Evolutionary conservation across 345 rosid species (phyloP).

Genomic region (Eucalyptus dawsonii): DNA sequence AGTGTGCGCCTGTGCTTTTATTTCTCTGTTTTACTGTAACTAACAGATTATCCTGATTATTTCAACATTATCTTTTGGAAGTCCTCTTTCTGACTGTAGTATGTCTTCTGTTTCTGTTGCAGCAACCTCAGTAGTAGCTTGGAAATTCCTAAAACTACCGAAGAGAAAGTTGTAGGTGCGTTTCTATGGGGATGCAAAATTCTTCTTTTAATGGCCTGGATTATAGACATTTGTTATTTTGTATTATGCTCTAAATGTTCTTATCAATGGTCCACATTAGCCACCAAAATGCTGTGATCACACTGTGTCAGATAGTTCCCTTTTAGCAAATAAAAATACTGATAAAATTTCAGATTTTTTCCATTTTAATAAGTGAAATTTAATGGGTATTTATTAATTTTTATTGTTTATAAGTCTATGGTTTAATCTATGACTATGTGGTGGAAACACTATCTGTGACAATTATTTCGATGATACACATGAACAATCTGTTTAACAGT

Average conservation of each 20-base stretch:
- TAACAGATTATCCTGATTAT: background rate
- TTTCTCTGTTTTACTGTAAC: background rate
- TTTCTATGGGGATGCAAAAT: background rate
- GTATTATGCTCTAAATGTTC: background rate
- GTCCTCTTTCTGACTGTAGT: background rate
- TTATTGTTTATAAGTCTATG: background rate
- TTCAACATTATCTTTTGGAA: background rate
- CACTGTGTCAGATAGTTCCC: background rate
- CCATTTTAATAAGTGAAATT: background rate
- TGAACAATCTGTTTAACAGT: background rate
- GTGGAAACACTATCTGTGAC: background rate
- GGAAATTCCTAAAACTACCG: conserved; percentile 15
- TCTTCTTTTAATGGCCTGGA: background rate
- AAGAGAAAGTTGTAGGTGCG: conserved; percentile 27
- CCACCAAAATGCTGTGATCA: background rate
- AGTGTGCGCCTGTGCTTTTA: background rate
- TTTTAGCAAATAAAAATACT: background rate
- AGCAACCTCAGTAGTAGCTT: conserved; percentile 39
- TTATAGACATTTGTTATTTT: background rate
- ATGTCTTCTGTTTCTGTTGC: background rate
- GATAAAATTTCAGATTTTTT: background rate
- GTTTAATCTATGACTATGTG: background rate
- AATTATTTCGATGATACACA: background rate
- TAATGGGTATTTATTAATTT: background rate
- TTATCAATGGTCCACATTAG: background rate